A percentile compares a stretch with the other conserved stretches of the same genome.
phyloP scores from a whole-genome alignment of 129 eudicot species.

The Oenanthe sinensis region DNA sequence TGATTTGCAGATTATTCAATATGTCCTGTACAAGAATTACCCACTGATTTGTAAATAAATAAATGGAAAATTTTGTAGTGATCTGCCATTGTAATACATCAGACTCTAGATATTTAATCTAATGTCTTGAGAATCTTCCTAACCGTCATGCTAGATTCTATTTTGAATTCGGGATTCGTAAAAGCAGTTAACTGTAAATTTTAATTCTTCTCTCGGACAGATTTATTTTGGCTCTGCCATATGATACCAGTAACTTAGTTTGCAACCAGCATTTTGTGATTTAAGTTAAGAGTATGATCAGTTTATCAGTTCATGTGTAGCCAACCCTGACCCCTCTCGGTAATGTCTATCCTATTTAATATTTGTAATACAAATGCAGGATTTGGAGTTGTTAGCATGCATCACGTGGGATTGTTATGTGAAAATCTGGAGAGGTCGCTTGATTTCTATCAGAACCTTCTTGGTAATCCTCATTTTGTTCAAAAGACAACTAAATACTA shows the following conservation, averaged over 20 bases:
- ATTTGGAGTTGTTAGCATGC: conserved; percentile 81
- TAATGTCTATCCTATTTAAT: not conserved
- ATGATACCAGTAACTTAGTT: not conserved
- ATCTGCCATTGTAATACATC: not conserved
- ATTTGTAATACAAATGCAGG: conserved; percentile 34
- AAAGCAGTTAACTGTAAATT: not conserved
- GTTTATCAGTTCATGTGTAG: not conserved
- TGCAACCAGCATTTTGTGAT: not conserved
- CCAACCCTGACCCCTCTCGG: not conserved
- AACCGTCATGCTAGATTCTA: not conserved
- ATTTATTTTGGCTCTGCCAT: not conserved
- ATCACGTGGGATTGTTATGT: conserved; percentile 90
- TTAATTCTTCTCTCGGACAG: not conserved
- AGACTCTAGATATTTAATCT: not conserved
- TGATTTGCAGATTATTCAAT: not conserved
- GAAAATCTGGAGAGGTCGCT: conserved; percentile 93
- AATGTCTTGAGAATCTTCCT: not conserved
- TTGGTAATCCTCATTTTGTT: conserved; percentile 41
- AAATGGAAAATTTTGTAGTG: not conserved
- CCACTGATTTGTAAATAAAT: not conserved
- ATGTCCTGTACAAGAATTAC: not conserved
- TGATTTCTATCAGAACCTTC: conserved; percentile 77
- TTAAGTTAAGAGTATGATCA: not conserved
- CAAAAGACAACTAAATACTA: not conserved
- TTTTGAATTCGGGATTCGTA: not conserved